Percentiles rank a stretch among this genome's conserved stretches.
Evolutionary conservation across 1,284 basidiomycete species (phyloP).

Genomic region (Melanopsichium pennsylvanicum): DNA sequence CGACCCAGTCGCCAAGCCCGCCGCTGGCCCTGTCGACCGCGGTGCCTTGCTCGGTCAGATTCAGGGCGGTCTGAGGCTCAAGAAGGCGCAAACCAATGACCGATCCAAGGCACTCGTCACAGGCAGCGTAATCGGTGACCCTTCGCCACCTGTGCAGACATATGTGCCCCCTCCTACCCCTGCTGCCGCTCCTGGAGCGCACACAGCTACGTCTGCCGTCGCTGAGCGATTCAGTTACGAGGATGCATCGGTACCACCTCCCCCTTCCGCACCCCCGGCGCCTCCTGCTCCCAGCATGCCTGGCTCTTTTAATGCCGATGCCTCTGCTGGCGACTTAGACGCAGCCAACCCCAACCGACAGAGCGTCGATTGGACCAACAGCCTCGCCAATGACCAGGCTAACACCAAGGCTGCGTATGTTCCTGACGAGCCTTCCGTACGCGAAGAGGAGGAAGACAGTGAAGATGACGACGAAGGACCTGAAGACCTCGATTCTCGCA

Average conservation of each 20-base stretch:
- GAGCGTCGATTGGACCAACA: conserved; percentile 89
- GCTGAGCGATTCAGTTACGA: conserved; percentile 19
- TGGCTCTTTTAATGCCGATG: conserved; percentile 49
- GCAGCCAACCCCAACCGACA: conserved; percentile 73
- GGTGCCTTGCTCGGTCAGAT: conserved; percentile 82
- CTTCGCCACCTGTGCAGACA: conserved; percentile 73
- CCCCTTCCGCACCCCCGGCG: conserved; percentile 65
- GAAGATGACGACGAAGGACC: conserved; percentile 53
- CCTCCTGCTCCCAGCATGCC: conserved; percentile 51
- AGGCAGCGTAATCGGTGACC: conserved; percentile 81
- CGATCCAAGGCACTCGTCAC: conserved; percentile 76
- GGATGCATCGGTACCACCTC: conserved; percentile 19
- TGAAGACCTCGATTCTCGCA: conserved; percentile 28
- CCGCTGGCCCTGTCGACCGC: conserved; percentile 70
- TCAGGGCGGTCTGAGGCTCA: conserved; percentile 78
- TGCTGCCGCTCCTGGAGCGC: conserved; percentile 33
- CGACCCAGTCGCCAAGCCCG: conserved; percentile 53
- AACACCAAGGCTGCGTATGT: conserved; percentile 64
- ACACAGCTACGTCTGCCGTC: conserved; percentile 40
- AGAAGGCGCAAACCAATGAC: conserved; percentile 84
- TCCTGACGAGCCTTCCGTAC: conserved; percentile 71
- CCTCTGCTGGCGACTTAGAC: conserved; percentile 60
- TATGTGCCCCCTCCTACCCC: conserved; percentile 56
- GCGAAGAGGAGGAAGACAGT: conserved; percentile 71
- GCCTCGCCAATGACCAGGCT: conserved; percentile 78